These are phyloP conservation scores for Coprinopsis strossmayeri DNA, from an alignment of 768 basidiomycete species.

Conservation along the genomic window DNA sequence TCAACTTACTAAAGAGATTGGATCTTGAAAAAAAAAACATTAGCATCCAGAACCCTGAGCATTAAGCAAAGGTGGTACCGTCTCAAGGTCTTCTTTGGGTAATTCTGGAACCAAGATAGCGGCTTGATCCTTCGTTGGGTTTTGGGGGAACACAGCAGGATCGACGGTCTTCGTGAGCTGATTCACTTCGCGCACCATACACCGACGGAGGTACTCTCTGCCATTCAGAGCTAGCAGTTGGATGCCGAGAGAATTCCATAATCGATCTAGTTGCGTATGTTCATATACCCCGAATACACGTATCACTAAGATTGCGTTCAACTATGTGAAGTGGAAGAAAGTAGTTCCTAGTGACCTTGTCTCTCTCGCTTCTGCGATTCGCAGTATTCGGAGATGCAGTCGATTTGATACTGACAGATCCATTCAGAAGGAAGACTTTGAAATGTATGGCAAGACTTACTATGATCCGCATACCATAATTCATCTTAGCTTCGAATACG, in stretches of 20 bases:
- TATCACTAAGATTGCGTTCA: neutral
- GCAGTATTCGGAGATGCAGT: slow-evolving; percentile 30
- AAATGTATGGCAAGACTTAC: slow-evolving; percentile 22
- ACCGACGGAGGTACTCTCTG: slow-evolving; percentile 33
- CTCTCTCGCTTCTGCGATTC: no score
- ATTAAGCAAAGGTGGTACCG: slow-evolving; percentile 24
- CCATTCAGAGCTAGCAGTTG: slow-evolving; percentile 29
- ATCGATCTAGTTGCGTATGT: slow-evolving; percentile 24
- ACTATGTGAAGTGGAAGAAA: neutral
- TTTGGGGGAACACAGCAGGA: slow-evolving; percentile 39
- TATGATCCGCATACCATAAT: slow-evolving; percentile 37
- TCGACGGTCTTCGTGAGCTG: slow-evolving; percentile 24
- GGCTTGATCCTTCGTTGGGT: neutral
- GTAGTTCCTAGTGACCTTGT: slow-evolving; percentile 15
- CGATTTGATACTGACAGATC: slow-evolving; percentile 44
- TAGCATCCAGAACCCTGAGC: neutral
- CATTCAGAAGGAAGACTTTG: neutral
- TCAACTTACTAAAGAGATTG: no score
- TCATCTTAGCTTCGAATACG: slow-evolving; percentile 62
- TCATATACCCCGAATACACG: slow-evolving; percentile 18
- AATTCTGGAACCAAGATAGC: slow-evolving; percentile 19
- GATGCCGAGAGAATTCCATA: slow-evolving; percentile 27
- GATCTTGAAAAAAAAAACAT: slow-evolving; percentile 1
- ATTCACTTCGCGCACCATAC: slow-evolving; percentile 18
- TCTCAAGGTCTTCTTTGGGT: slow-evolving; percentile 37